Percentiles rank a stretch among this genome's conserved stretches.
Conservation (phyloP, 2,329 filamentous ascomycete genomes). For the Neonectria magnoliae region DNA sequence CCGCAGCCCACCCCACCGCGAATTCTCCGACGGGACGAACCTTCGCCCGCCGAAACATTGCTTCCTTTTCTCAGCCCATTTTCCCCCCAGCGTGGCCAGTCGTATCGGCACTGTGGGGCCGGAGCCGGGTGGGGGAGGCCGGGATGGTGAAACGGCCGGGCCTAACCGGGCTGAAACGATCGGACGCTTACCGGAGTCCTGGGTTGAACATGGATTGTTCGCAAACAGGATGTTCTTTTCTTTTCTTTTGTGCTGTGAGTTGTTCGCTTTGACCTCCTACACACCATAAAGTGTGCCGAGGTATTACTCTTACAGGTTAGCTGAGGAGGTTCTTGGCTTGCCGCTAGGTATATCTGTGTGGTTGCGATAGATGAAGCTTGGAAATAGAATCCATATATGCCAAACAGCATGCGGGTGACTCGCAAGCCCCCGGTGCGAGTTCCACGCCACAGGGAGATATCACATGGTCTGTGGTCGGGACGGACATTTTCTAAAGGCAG, state of each 20-base stretch:
- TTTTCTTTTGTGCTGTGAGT: neutral
- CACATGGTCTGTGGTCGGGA: neutral
- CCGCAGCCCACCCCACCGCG: neutral
- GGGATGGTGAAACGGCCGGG: conserved; percentile 11
- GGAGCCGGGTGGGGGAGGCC: neutral
- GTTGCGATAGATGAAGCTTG: conserved; percentile 10
- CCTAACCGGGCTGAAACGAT: conserved; percentile 13
- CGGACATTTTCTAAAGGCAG: neutral
- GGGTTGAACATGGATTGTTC: neutral
- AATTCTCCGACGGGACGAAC: conserved; percentile 15
- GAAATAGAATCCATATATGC: neutral
- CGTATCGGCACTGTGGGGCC: neutral
- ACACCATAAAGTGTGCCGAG: neutral
- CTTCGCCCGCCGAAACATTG: conserved; percentile 6
- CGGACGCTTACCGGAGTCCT: conserved; percentile 6
- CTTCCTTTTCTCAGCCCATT: conserved; percentile 5
- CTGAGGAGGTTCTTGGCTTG: neutral
- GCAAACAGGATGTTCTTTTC: neutral
- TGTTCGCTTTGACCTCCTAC: conserved; percentile 9
- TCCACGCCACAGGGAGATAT: neutral
- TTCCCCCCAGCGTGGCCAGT: neutral
- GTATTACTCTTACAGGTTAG: conserved; percentile 10
- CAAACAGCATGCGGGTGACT: conserved; percentile 3
- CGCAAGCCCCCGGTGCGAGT: neutral
- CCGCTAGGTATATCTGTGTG: conserved; percentile 5